Conservation (phyloP, 2,329 filamentous ascomycete species). For the Exophiala calicioides region DNA sequence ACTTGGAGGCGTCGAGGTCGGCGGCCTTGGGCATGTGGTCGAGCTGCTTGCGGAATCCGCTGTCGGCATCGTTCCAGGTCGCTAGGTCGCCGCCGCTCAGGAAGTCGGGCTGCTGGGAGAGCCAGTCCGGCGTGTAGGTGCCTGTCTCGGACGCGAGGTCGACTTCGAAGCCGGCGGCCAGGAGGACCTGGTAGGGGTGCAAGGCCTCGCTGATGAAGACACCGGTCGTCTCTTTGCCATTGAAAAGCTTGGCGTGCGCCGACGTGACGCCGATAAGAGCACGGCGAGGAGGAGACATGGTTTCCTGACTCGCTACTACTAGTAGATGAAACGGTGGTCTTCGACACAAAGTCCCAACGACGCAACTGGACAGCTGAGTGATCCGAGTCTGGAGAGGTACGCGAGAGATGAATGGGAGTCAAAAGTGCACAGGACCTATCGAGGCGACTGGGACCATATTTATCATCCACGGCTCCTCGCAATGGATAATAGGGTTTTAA, state of each 20-base stretch:
- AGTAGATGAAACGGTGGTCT: too few species aligned
- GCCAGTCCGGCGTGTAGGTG: slow-evolving; percentile 41
- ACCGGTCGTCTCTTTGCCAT: slow-evolving; percentile 38
- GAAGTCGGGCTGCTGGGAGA: slow-evolving; percentile 45
- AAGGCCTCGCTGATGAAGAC: slow-evolving; percentile 53
- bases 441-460: too few species aligned
- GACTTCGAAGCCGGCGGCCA: slow-evolving; percentile 37
- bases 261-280: slow-evolving; percentile 49
- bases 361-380: too few species aligned
- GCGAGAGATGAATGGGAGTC: too few species aligned
- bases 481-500: too few species aligned
- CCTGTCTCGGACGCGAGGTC: slow-evolving; percentile 46
- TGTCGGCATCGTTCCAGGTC: slow-evolving; percentile 43
- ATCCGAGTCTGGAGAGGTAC: too few species aligned
- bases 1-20: too few species aligned
- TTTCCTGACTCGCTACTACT: too few species aligned
- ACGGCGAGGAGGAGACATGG: slow-evolving; percentile 36
- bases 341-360: too few species aligned
- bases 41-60: slow-evolving; percentile 50
- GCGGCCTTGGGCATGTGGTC: slow-evolving; percentile 46
- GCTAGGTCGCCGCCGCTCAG: slow-evolving; percentile 43
- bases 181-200: slow-evolving; percentile 51
- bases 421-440: too few species aligned
- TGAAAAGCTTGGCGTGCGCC: slow-evolving; percentile 43
- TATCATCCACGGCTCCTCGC: too few species aligned